These are phyloP conservation scores for Hanseniaspora lachancei DNA, from an alignment of 805 yeast species.

Conservation along the genomic window DNA sequence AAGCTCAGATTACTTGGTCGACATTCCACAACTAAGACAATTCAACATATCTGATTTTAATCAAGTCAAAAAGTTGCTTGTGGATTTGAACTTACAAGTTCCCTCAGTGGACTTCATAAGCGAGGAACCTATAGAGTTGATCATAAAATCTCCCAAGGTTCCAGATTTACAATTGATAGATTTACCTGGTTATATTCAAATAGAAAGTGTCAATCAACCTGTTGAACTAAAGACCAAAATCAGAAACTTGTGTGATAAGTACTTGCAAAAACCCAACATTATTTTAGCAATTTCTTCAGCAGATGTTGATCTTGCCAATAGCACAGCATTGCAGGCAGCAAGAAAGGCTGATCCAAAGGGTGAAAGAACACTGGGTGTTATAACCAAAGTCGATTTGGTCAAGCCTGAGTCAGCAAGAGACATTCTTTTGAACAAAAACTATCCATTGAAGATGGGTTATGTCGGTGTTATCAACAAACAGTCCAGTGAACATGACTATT, in stretches of 20 bases:
- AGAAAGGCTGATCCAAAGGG: conserved; percentile 85
- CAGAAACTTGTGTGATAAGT: conserved; percentile 65
- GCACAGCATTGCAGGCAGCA: conserved; percentile 85
- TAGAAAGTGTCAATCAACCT: conserved; percentile 96
- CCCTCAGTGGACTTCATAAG: conserved; percentile 77
- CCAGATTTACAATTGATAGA: conserved; percentile 92
- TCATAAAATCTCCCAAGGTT: conserved; percentile 77
- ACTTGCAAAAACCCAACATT: conserved; percentile 81
- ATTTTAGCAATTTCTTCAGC: conserved; percentile 94
- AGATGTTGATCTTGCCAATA: conserved; percentile 93
- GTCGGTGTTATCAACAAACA: conserved; percentile 90
- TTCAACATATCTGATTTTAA: conserved; percentile 73
- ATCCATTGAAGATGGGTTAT: conserved; percentile 91
- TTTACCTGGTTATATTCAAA: conserved; percentile 93
- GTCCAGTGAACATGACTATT: conserved; percentile 40
- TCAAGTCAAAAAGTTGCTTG: conserved; percentile 75
- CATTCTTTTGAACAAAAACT: conserved; percentile 61
- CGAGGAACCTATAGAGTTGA: conserved; percentile 84
- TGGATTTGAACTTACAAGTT: conserved; percentile 85
- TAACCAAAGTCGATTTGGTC: conserved; percentile 85
- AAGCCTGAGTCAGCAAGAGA: conserved; percentile 58
- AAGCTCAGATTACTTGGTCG: conserved; percentile 64
- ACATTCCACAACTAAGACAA: conserved; percentile 79
- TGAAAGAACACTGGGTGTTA: conserved; percentile 89
- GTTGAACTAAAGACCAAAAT: conserved; percentile 65